These are phyloP conservation scores for Colletotrichum chrysophilum DNA, from an alignment of 2,329 filamentous ascomycete species.

Conservation along the genomic window DNA sequence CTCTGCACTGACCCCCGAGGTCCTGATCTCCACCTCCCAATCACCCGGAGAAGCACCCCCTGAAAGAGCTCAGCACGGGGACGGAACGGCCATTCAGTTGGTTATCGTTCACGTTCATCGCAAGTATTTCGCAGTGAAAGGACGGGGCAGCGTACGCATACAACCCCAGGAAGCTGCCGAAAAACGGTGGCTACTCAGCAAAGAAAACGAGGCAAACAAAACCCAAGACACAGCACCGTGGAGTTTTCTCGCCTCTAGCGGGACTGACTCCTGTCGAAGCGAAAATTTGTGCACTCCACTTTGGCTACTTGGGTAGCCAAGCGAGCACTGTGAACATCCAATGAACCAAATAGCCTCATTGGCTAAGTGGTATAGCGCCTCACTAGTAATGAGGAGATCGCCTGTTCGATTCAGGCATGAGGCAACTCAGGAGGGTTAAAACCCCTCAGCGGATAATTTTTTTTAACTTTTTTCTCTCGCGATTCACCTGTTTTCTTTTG, in stretches of 20 bases:
- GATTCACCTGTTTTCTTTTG: background rate
- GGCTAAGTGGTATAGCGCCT: conserved; percentile 19
- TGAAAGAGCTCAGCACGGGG: background rate
- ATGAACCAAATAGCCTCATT: background rate
- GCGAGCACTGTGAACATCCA: fast-evolving
- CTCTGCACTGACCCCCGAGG: background rate
- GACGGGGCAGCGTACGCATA: background rate
- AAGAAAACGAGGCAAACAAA: background rate
- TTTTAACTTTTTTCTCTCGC: background rate
- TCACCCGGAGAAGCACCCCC: background rate
- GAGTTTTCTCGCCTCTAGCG: background rate
- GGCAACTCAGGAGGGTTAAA: background rate
- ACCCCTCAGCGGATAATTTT: fast-evolving
- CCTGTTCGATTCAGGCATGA: conserved; percentile 14
- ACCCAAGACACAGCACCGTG: background rate
- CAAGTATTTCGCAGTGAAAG: background rate
- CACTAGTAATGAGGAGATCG: conserved; percentile 21
- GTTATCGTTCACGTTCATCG: background rate
- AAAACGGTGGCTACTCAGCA: fast-evolving
- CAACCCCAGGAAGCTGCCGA: background rate
- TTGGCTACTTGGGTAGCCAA: background rate
- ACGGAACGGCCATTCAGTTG: background rate
- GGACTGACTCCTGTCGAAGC: background rate
- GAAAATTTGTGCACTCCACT: background rate
- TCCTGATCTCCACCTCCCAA: background rate